phyloP scores from a whole-genome alignment of 257 asterid species.

The Rehmannia glutinosa region DNA sequence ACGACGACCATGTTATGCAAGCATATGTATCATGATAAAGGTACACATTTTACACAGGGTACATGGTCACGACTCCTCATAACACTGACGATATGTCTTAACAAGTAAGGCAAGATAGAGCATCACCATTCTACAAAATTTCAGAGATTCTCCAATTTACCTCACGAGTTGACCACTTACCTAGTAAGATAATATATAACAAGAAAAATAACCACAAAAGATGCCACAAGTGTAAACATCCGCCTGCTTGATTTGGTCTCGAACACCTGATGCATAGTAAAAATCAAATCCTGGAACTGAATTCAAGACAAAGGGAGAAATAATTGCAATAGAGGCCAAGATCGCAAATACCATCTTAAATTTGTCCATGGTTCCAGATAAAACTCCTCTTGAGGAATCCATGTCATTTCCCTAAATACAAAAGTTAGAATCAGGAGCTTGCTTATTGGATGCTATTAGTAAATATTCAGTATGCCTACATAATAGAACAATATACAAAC shows the following conservation, averaged over 20 bases:
- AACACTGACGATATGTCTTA: background rate
- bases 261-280: constrained; percentile 53
- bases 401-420: constrained; percentile 75
- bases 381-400: constrained; percentile 92
- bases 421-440: background rate
- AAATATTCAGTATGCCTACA: background rate
- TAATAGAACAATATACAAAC: constrained; percentile 34
- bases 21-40: constrained; percentile 12
- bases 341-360: constrained; percentile 66
- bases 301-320: background rate
- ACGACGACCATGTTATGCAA: constrained; percentile 12
- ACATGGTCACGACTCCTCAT: constrained; percentile 4
- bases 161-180: constrained; percentile 25
- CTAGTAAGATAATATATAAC: constrained; percentile 77
- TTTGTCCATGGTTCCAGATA: constrained; percentile 95
- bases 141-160: background rate
- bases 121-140: constrained; percentile 19
- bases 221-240: constrained; percentile 79
- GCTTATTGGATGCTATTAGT: background rate
- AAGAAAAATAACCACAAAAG: constrained; percentile 77
- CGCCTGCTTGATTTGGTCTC: constrained; percentile 91
- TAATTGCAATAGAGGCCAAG: background rate
- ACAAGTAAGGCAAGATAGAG: background rate
- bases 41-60: constrained; percentile 13
- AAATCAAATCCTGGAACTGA: background rate